These are phyloP conservation scores for Ogataea naganishii DNA, from an alignment of 805 yeast species.

Conservation along the genomic window DNA sequence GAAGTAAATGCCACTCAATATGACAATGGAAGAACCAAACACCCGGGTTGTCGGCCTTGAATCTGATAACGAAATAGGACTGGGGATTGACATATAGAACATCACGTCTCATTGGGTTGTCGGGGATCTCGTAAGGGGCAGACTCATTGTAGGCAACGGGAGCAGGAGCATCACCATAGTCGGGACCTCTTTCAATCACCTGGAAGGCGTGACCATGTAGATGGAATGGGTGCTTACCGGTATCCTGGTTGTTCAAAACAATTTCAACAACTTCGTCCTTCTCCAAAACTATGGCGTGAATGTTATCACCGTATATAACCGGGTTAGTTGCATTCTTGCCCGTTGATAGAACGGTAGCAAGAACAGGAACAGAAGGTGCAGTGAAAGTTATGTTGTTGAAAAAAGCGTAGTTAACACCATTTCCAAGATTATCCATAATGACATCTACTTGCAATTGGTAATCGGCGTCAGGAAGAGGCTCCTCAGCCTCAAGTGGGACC, in stretches of 20 bases:
- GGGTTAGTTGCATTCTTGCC: constrained; percentile 50
- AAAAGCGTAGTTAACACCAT: constrained; percentile 94
- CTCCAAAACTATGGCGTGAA: constrained; percentile 64
- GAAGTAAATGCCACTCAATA: constrained; percentile 95
- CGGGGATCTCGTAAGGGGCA: constrained; percentile 48
- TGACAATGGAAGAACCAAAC: constrained; percentile 99
- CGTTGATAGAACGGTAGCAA: constrained; percentile 70
- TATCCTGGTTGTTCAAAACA: constrained; percentile 76
- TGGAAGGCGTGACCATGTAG: constrained; percentile 93
- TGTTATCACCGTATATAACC: constrained; percentile 67
- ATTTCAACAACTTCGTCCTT: constrained; percentile 67
- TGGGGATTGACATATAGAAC: constrained; percentile 70
- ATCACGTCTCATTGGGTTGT: constrained; percentile 80
- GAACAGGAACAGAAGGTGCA: constrained; percentile 78
- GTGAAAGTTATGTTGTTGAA: constrained; percentile 80
- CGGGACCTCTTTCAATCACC: constrained; percentile 62
- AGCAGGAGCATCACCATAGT: constrained; percentile 41
- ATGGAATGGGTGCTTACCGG: constrained; percentile 97
- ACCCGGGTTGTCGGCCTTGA: constrained; percentile 93
- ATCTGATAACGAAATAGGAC: constrained; percentile 79
- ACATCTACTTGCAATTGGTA: constrained; percentile 63
- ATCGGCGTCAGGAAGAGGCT: constrained; percentile 59
- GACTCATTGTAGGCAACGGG: constrained; percentile 51
- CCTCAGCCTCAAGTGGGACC: constrained; percentile 50
- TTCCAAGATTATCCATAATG: constrained; percentile 70